Conservation (phyloP, 208 protist species). For the Tritrichomonas foetus region DNA sequence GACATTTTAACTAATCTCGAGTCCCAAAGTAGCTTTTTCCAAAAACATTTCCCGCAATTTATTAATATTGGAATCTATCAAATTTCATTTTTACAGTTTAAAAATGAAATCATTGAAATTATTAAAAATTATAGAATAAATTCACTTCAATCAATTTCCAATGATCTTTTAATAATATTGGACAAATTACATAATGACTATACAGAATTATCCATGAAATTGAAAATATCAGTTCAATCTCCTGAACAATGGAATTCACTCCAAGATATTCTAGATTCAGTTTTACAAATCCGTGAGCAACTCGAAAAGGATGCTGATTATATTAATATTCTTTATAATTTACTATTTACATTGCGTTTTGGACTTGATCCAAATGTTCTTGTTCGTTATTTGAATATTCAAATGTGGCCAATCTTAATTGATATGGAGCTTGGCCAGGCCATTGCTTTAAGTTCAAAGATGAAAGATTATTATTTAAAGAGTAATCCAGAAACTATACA, state of each 20-base stretch:
- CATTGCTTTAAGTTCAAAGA: neutral
- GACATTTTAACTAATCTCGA: neutral
- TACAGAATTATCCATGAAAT: neutral
- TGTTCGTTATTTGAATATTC: neutral
- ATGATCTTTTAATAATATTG: neutral
- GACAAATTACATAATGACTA: slow-evolving; percentile 8
- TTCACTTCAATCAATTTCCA: neutral
- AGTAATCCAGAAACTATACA: neutral
- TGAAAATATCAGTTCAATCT: neutral
- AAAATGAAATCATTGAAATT: neutral
- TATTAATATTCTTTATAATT: neutral
- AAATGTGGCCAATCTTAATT: slow-evolving; percentile 19
- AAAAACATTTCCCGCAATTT: neutral
- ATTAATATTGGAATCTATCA: neutral
- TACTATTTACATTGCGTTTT: neutral
- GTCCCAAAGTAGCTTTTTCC: neutral
- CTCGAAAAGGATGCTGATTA: neutral
- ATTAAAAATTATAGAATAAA: neutral
- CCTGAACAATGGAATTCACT: neutral
- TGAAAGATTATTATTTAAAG: neutral
- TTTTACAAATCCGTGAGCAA: neutral
- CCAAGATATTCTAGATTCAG: neutral
- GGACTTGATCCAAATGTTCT: neutral
- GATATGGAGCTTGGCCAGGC: neutral
- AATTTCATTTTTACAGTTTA: neutral